These are phyloP conservation scores for Metschnikowia shivogae DNA, from an alignment of 805 yeast species.

Conservation along the genomic window DNA sequence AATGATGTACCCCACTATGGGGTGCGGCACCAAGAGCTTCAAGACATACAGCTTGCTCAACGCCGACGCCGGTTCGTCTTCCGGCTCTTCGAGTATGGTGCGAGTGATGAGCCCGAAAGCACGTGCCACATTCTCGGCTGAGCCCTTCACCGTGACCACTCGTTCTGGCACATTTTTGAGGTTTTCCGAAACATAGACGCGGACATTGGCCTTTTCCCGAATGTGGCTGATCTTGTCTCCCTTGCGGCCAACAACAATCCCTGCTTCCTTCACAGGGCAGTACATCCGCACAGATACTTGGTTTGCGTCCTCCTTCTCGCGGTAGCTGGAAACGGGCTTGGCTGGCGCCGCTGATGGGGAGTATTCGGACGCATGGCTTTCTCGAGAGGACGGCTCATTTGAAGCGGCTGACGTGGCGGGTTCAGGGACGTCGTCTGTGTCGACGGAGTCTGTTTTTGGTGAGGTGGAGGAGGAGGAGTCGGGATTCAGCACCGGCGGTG, in stretches of 20 bases:
- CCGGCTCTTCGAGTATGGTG: constrained; percentile 62
- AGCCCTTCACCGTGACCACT: constrained; percentile 67
- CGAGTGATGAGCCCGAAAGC: constrained; percentile 75
- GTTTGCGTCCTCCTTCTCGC: constrained; percentile 51
- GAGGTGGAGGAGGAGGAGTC: constrained; percentile 4
- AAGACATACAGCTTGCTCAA: constrained; percentile 53
- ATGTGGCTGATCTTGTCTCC: constrained; percentile 71
- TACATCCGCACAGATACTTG: constrained; percentile 69
- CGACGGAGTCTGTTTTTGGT: neutral
- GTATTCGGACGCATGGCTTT: neutral
- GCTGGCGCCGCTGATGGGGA: constrained; percentile 4
- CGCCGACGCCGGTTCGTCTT: constrained; percentile 55
- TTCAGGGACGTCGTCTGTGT: neutral
- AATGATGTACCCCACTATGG: constrained; percentile 73
- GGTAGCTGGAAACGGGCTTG: constrained; percentile 37
- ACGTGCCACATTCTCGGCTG: constrained; percentile 73
- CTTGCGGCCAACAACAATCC: constrained; percentile 69
- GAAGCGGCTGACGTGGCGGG: too few species aligned
- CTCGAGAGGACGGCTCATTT: too few species aligned
- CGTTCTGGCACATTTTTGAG: constrained; percentile 69
- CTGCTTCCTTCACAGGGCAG: constrained; percentile 72
- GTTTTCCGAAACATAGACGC: constrained; percentile 71
- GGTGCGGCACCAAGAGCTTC: constrained; percentile 68
- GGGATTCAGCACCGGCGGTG: constrained; percentile 28
- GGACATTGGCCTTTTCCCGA: constrained; percentile 58